Base-by-base conservation (phyloP, 371 early-diverging fungal species). In the Mortierella sp. region DNA sequence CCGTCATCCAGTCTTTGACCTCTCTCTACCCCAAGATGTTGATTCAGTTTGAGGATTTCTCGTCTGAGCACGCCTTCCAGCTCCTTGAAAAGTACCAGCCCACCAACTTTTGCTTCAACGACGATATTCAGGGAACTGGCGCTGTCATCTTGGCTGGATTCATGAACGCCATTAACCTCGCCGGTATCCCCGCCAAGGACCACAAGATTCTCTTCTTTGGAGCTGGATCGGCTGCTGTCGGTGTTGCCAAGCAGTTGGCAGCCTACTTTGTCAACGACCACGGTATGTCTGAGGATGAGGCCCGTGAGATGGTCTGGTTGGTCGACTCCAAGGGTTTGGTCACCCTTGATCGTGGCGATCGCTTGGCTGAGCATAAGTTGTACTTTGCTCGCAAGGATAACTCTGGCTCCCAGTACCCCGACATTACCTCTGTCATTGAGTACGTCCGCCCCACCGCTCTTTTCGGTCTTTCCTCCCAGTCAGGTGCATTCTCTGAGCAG, bases 11-110 rank as follows among this genome's bases (percentile, higher is more conserved):
- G 47, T 92, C 95, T 19, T 84, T 98, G 70, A 91, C 89, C 38
- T 84, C 84, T 16, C 93, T 92, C 9, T 96, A 94, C 89, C 97
- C 97, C 38, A 89, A 93, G 14, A 83, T 97, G 55, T 84, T 98
- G 72, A 92, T 98, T 24, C 98, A 98, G 88, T 98, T 97, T 79
- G 98, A 98, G 86, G 98, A 98, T 84, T 98, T 97, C 85, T 95
- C 96, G 16, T 93, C 96, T 5, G 97, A 96, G 79, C 97, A 97
- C 75, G 96, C 96, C 2, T 95, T 95, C 88, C 96, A 92, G 3
- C 81, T 96, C 19, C 82, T 96, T 10, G 89, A 92, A 42, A 89
- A 91, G 75, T 94, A 96, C 88, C 93, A 95, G 75, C 72, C 95
- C 60, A 89, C 91, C 31, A 90, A 89, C 42, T 90, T 93, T 72